Conservation (phyloP, 441 rosid genomes). For the Metrosideros polymorpha region DNA sequence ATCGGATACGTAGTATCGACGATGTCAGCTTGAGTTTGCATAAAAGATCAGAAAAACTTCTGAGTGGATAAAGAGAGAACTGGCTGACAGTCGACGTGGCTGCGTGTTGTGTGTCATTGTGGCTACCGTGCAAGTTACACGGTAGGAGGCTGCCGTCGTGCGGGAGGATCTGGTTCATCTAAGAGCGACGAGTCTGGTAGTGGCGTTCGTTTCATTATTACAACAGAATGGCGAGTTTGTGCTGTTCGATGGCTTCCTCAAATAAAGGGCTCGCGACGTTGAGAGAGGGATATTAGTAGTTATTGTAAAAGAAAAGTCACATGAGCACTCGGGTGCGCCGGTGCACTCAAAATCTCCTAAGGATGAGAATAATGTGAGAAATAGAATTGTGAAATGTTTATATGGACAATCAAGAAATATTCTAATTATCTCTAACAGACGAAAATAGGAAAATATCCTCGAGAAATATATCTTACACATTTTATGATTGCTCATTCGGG, state of each 20-base stretch:
- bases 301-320: no score
- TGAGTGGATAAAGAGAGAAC: not conserved
- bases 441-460: no score
- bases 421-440: not conserved
- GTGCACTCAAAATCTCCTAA: not conserved
- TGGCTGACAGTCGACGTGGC: rapidly evolving
- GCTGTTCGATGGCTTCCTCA: no score
- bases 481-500: not conserved
- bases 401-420: not conserved
- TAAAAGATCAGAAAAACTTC: not conserved
- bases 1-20: not conserved
- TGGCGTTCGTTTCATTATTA: no score
- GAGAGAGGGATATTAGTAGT: no score
- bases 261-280: no score
- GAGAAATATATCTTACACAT: no score
- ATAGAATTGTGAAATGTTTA: not conserved
- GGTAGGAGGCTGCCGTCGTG: rapidly evolving
- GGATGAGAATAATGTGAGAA: not conserved
- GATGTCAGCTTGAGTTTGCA: not conserved
- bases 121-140: not conserved
- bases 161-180: not conserved
- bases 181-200: no score
- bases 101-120: not conserved
- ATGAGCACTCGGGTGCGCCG: not conserved
- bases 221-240: no score